Evolutionary conservation across 129 eudicot genomes (phyloP).

Genomic region (Apium graveolens): DNA sequence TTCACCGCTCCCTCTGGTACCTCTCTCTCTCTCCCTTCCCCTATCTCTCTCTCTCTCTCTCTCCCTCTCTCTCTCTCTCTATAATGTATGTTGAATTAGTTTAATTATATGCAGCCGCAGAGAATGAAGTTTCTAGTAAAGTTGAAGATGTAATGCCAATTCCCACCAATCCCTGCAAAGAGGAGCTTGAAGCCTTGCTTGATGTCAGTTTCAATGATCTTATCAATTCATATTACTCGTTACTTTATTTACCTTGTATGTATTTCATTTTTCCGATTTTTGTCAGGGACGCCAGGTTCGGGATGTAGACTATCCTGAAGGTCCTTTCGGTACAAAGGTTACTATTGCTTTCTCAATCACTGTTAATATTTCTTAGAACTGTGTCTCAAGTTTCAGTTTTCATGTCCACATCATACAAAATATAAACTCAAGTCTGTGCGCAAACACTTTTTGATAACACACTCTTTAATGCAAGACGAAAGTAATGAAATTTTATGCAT

Average conservation of each 20-base stretch:
- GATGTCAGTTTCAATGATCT: constrained; percentile 20
- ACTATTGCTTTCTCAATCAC: not conserved
- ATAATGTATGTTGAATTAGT: not conserved
- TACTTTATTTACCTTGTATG: not conserved
- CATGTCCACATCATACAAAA: not conserved
- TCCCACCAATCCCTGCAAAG: constrained; percentile 25
- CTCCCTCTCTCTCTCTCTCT: too few species aligned
- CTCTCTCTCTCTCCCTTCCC: not conserved
- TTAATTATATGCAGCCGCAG: constrained; percentile 16
- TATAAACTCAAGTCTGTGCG: not conserved
- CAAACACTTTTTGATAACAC: not conserved
- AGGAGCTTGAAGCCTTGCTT: constrained; percentile 66
- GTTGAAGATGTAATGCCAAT: constrained; percentile 64
- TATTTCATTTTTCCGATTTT: not conserved
- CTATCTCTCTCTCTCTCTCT: too few species aligned
- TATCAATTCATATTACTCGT: not conserved
- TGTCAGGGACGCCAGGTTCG: constrained; percentile 41
- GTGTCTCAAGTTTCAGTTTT: not conserved
- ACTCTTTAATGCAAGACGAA: too few species aligned
- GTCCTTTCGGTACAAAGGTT: constrained; percentile 71
- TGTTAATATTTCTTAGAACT: not conserved
- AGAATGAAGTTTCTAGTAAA: constrained; percentile 21
- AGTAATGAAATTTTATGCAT: too few species aligned
- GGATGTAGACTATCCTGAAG: constrained; percentile 43
- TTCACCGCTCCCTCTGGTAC: constrained; percentile 45